phyloP scores from a whole-genome alignment of 345 rosid species.

The Populus davidiana region DNA sequence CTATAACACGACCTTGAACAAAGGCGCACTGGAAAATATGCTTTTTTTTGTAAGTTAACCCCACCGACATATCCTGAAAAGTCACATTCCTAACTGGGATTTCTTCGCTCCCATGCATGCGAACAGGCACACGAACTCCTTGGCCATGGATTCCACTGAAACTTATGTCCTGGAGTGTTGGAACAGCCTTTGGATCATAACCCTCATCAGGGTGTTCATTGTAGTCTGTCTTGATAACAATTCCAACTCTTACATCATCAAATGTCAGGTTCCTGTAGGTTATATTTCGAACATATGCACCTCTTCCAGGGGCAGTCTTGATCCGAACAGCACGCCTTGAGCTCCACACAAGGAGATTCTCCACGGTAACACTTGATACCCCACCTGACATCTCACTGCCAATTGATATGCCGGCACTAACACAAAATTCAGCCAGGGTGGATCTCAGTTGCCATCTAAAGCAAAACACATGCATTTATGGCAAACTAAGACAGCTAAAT shows the following conservation, averaged over 20 bases:
- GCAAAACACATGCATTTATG: slow-evolving; percentile 5
- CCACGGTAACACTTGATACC: slow-evolving; percentile 74
- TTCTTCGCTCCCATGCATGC: slow-evolving; percentile 86
- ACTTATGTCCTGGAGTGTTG: slow-evolving; percentile 59
- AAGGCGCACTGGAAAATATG: slow-evolving; percentile 92
- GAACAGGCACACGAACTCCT: slow-evolving; percentile 91
- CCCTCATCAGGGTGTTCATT: slow-evolving; percentile 88
- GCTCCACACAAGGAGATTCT: slow-evolving; percentile 81
- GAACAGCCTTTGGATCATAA: slow-evolving; percentile 72
- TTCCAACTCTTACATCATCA: slow-evolving; percentile 81
- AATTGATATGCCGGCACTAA: slow-evolving; percentile 94
- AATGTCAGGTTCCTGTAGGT: slow-evolving; percentile 74
- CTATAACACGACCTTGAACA: slow-evolving; percentile 79
- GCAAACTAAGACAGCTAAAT: background rate
- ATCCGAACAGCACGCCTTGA: slow-evolving; percentile 93
- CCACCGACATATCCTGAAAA: slow-evolving; percentile 83
- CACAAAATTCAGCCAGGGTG: slow-evolving; percentile 23
- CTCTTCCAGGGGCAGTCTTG: slow-evolving; percentile 95
- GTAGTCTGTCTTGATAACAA: slow-evolving; percentile 89
- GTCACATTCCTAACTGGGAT: slow-evolving; percentile 78
- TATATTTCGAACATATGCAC: slow-evolving; percentile 71
- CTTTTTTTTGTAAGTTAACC: slow-evolving; percentile 86
- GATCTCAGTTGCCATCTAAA: slow-evolving; percentile 12
- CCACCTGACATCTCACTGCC: slow-evolving; percentile 99
- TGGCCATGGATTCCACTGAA: slow-evolving; percentile 81